Evolutionary conservation across 2,329 filamentous ascomycete species (phyloP).

Genomic region (Botrytis medusae): DNA sequence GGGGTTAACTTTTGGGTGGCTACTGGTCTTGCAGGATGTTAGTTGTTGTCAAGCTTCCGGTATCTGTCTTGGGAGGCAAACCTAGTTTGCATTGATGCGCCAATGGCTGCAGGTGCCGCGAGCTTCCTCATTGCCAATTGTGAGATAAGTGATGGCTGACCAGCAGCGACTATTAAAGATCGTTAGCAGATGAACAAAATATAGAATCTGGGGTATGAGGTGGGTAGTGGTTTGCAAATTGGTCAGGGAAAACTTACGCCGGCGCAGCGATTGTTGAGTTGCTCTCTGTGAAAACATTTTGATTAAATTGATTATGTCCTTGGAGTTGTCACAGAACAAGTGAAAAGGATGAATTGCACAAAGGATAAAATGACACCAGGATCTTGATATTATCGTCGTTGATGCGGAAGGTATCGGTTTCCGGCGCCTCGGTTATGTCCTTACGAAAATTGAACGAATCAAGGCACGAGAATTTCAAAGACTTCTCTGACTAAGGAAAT

Average conservation of each 20-base stretch:
- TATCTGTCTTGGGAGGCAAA: constrained; percentile 36
- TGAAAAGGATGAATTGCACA: constrained; percentile 16
- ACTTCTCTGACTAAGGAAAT: background rate
- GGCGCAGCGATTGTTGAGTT: constrained; percentile 46
- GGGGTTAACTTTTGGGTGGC: constrained; percentile 49
- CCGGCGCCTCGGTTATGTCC: constrained; percentile 27
- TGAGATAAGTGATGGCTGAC: constrained; percentile 45
- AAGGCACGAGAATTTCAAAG: constrained; percentile 26
- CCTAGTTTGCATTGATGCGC: constrained; percentile 49
- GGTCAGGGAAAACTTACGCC: constrained; percentile 40
- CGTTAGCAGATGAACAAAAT: constrained; percentile 19
- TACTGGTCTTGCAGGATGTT: constrained; percentile 44
- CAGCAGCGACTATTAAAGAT: constrained; percentile 44
- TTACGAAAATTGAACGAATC: constrained; percentile 24
- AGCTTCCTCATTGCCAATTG: constrained; percentile 43
- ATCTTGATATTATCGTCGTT: constrained; percentile 33
- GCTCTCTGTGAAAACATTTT: constrained; percentile 48
- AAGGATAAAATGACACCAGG: constrained; percentile 8
- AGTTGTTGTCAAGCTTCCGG: constrained; percentile 16
- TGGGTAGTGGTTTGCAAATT: constrained; percentile 19
- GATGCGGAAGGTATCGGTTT: constrained; percentile 30
- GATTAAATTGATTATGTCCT: constrained; percentile 26
- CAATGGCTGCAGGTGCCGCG: constrained; percentile 44
- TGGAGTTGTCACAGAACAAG: constrained; percentile 4
- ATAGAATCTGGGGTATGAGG: constrained; percentile 18